Evolutionary conservation across 129 eudicot species (phyloP).

Genomic region (Escallonia herrerae): DNA sequence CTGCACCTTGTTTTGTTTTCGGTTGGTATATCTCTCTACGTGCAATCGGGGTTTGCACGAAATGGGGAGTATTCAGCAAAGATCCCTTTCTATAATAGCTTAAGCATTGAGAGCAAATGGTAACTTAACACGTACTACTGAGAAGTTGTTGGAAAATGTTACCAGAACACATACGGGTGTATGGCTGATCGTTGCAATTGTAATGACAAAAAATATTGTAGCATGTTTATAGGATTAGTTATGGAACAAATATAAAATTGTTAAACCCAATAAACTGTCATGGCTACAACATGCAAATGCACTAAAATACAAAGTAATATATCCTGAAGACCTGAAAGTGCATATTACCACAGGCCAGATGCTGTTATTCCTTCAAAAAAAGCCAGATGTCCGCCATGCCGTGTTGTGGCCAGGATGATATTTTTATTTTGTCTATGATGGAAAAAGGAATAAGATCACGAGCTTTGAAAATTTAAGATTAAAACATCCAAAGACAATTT

Average conservation of each 20-base stretch:
- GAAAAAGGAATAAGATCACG: neutral
- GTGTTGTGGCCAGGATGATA: slow-evolving; percentile 71
- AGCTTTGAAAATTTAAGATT: neutral
- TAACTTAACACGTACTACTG: too few species aligned
- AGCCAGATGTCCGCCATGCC: slow-evolving; percentile 93
- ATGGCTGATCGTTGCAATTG: too few species aligned
- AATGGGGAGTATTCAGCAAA: too few species aligned
- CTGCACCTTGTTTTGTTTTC: too few species aligned
- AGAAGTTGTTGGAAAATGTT: too few species aligned
- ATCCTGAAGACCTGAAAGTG: neutral
- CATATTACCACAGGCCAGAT: slow-evolving; percentile 63
- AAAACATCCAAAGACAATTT: neutral
- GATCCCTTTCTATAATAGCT: too few species aligned
- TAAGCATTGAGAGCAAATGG: too few species aligned
- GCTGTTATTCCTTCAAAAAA: slow-evolving; percentile 84
- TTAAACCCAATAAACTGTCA: neutral
- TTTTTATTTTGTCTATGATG: slow-evolving; percentile 67
- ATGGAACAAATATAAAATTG: neutral
- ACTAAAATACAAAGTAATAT: neutral
- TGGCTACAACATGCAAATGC: neutral
- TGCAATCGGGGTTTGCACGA: too few species aligned
- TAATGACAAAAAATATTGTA: too few species aligned
- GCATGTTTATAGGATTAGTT: too few species aligned
- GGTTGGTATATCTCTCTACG: too few species aligned
- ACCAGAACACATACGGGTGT: too few species aligned